These are phyloP conservation scores for Dipteronia dyeriana DNA, from an alignment of 345 rosid species.

Conservation along the genomic window DNA sequence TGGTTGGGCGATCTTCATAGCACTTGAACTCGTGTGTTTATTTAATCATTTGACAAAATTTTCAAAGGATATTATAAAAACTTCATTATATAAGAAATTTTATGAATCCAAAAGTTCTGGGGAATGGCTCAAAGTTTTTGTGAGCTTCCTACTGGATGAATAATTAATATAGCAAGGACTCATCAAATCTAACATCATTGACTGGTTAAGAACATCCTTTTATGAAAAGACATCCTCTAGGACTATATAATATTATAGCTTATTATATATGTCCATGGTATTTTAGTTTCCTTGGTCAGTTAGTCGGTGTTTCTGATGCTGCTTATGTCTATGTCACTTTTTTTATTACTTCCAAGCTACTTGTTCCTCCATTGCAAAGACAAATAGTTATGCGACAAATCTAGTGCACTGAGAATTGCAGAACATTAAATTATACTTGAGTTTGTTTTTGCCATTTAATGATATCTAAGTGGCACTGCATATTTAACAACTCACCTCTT, in stretches of 20 bases:
- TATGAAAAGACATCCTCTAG: no score
- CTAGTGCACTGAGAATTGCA: background rate
- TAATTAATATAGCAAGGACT: background rate
- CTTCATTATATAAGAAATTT: background rate
- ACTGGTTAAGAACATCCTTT: no score
- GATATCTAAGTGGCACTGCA: background rate
- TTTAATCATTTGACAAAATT: background rate
- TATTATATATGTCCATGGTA: no score
- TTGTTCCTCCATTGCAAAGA: background rate
- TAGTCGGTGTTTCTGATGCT: background rate
- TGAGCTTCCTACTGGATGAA: background rate
- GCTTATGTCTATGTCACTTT: background rate
- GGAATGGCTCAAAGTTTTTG: background rate
- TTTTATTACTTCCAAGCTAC: background rate
- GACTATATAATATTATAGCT: no score
- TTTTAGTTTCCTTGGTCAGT: background rate
- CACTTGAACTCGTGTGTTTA: background rate
- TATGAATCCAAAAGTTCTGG: background rate
- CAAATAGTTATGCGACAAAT: background rate
- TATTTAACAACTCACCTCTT: background rate
- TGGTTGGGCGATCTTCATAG: background rate
- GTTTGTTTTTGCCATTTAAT: background rate
- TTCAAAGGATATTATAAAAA: background rate
- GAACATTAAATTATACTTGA: no score
- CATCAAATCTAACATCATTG: no score